Evolutionary conservation across 73 alveolate genomes (phyloP), one percentile per base, ranked within the genome.

Genomic region (Tetrahymena thermophila): DNA sequence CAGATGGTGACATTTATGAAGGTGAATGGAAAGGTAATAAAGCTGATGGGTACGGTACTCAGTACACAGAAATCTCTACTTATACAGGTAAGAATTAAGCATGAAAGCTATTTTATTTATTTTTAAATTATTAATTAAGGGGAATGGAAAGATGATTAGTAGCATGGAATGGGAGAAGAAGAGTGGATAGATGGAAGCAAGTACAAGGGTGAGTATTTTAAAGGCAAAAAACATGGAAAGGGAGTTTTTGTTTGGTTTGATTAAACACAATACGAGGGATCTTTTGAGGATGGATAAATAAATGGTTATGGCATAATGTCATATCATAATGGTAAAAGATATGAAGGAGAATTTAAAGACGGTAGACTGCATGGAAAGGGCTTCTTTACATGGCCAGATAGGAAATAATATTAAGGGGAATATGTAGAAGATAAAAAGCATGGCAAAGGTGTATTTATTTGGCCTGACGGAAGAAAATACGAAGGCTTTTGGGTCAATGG

Each of bases 351-450:
- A 40, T 95, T 94, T 83, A 85, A 35, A 14, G 95, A 95, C 35
- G 97, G 97, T 25, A 95, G 94, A 57, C 84, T 95, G 96, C 96
- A 95, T 95, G 97, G 97, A 38, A 83, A 71, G 15, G 97, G 97
- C 4, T 98, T 96, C 85, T 97, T 94, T 85, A 83, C 94, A 50
- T 97, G 97, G 97, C 94, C 84, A 31, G 99, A 97, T 94, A 98
- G 99, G 28, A 95, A 96, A 96, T 95, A 96, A 94, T 97, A 97
- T 96, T 94, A 85, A 84, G 98, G 99, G 0, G 95, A 57, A 94
- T 96, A 96, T 97, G 93, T 84, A 85, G 94, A 84, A 85, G 99
- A 97, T 96, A 96, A 97, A 95, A 97, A 97, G 94, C 94, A 96
- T 94, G 98, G 98, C 13, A 95, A 94, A 56, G 98, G 98, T 3